Percentiles rank a stretch among this genome's conserved stretches.
Conservation (phyloP, 192 early-diverging fungal species). For the Entophlyctis helioformis region DNA sequence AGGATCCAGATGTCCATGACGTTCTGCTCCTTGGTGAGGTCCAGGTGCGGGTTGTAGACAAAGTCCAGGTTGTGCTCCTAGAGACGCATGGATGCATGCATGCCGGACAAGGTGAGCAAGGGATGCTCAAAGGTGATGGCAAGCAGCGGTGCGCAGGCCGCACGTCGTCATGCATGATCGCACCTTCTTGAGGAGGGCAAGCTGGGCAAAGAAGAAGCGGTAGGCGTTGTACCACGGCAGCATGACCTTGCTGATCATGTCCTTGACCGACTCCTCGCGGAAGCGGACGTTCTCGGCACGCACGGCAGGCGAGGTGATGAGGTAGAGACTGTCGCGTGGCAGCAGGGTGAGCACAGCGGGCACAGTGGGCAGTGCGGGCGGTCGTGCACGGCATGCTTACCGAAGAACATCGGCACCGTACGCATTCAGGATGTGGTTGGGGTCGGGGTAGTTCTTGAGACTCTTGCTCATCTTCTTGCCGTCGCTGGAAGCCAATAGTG, state of each 20-base stretch:
- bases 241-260: slow-evolving; percentile 84
- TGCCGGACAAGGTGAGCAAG: no score
- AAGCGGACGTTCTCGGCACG: slow-evolving; percentile 90
- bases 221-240: slow-evolving; percentile 98
- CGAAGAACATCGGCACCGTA: slow-evolving; percentile 91
- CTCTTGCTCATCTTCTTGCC: slow-evolving; percentile 99
- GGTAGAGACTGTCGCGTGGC: slow-evolving; percentile 52
- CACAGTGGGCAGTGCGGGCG: background rate
- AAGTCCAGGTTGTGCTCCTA: slow-evolving; percentile 65
- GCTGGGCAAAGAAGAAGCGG: slow-evolving; percentile 90
- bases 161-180: no score
- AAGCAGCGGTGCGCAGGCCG: no score
- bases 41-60: slow-evolving; percentile 53
- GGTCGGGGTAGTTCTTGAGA: slow-evolving; percentile 97
- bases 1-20: slow-evolving; percentile 99
- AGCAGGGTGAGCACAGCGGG: background rate
- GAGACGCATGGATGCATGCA: no score
- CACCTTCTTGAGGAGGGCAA: slow-evolving; percentile 78
- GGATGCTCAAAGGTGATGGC: no score
- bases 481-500: slow-evolving; percentile 39
- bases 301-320: slow-evolving; percentile 97
- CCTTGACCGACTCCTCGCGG: slow-evolving; percentile 95
- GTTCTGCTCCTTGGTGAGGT: slow-evolving; percentile 60
- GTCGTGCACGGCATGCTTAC: background rate
- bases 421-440: slow-evolving; percentile 61